Percentiles rank a stretch among this genome's conserved stretches.
Conservation (phyloP, 1,284 basidiomycete genomes). For the Rhodofomes roseus region DNA sequence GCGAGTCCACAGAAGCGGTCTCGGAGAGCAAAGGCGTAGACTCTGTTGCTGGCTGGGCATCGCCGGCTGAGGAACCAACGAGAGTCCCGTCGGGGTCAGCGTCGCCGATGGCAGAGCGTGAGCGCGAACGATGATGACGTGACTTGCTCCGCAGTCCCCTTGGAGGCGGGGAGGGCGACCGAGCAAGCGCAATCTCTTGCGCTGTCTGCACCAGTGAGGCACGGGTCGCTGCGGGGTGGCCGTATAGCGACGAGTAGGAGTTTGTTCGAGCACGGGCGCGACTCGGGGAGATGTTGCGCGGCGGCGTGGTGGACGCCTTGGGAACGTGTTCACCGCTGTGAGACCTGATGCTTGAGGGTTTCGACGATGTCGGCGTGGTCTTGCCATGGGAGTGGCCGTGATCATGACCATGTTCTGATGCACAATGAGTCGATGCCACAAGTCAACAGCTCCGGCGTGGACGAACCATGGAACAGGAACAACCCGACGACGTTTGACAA, state of each 20-base stretch:
- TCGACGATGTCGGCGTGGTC: slow-evolving; percentile 20
- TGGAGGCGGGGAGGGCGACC: slow-evolving; percentile 42
- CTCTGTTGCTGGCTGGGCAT: slow-evolving; percentile 15
- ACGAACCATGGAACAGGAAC: slow-evolving; percentile 91
- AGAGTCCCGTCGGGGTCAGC: slow-evolving; percentile 13
- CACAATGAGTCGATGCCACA: not conserved
- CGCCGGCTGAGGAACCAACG: slow-evolving; percentile 6
- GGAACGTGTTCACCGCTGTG: slow-evolving; percentile 18
- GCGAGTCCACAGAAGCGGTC: slow-evolving; percentile 16
- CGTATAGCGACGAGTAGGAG: slow-evolving; percentile 63
- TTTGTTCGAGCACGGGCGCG: slow-evolving; percentile 40
- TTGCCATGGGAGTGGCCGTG: slow-evolving; percentile 45
- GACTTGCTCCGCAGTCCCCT: slow-evolving; percentile 26
- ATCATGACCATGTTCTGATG: slow-evolving; percentile 63
- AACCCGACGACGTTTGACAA: slow-evolving; percentile 92
- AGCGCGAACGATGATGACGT: slow-evolving; percentile 23
- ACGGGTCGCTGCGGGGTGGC: slow-evolving; percentile 85
- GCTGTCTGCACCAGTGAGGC: slow-evolving; percentile 88
- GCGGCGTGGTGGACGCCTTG: slow-evolving; percentile 8
- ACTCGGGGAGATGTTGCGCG: slow-evolving; percentile 7
- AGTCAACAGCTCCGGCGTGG: not conserved
- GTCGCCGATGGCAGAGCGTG: slow-evolving; percentile 21
- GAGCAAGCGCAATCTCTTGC: slow-evolving; percentile 68
- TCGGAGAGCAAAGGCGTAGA: slow-evolving; percentile 22
- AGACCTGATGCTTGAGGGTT: slow-evolving; percentile 24